Base-by-base conservation (phyloP, 306 rosid species). In the Rosa multiflora region DNA sequence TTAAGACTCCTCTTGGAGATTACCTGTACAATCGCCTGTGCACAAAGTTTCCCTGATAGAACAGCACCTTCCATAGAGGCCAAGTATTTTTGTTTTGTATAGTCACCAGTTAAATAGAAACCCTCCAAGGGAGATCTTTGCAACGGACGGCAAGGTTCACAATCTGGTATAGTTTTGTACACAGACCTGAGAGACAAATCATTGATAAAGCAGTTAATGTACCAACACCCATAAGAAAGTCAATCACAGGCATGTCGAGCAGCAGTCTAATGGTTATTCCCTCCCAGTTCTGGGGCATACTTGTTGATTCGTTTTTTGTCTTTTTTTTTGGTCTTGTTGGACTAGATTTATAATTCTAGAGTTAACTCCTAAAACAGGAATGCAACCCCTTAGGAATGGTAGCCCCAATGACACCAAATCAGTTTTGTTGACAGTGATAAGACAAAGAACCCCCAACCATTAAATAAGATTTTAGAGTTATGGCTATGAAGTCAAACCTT, bases 41-140 rank as follows among this genome's bases (percentile, higher is more conserved):
- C 97, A 87, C 98, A 95, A 78, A 95, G 82, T 94, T 95, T 95
- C 74, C 99, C 99, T 2, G 98, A 95, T 67, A 95, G 91, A 86
- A 95, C 96, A 26, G 98, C 99, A 10, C 99, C 99, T 93, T 95
- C 99, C 99, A 92, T 95, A 67, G 99, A 95, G 68, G 99, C 99
- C 87, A 95, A 82, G 85, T 95, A 94, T 81, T 92, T 95, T 79
- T 92, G 99, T 81, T 92, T 95, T 43, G 99, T 95, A 85, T 91
- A 95, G 84, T 95, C 99, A 64, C 99, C 97, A 73, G 99, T 92
- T 79, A 95, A 90, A 81, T 92, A 95, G 88, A 95, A 92, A 64
- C 98, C 98, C 81, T 91, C 98, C 59, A 95, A 20, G 18, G 99
- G 99, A 77, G 99, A 95, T 87, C 94, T 85, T 84, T 95, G 99